Evolutionary conservation across 805 yeast genomes (phyloP).

Genomic region (Saccharomyces kudriavzevii): DNA sequence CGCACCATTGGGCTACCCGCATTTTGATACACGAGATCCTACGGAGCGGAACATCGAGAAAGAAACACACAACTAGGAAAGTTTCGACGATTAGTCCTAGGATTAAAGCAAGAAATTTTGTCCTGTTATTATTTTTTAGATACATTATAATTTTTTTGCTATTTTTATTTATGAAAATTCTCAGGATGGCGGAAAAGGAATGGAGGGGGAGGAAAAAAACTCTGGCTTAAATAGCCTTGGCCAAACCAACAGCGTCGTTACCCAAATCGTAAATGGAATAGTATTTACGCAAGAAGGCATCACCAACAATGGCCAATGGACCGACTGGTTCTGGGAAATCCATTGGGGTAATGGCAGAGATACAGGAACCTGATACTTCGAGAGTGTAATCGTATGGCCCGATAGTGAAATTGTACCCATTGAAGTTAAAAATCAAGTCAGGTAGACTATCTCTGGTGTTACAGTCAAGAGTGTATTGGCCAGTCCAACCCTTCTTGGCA

Average conservation of each 20-base stretch:
- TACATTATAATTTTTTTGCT: not conserved
- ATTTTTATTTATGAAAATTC: not conserved
- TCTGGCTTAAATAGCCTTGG: conserved; percentile 48
- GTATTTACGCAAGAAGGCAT: conserved; percentile 90
- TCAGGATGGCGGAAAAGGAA: not conserved
- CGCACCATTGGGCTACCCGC: not conserved
- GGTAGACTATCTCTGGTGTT: conserved; percentile 76
- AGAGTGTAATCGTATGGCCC: conserved; percentile 85
- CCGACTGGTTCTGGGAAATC: conserved; percentile 97
- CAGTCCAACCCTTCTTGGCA: conserved; percentile 94
- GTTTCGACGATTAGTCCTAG: not conserved
- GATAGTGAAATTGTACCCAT: conserved; percentile 87
- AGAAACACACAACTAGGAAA: not conserved
- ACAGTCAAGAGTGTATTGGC: conserved; percentile 93
- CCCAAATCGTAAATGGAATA: conserved; percentile 91
- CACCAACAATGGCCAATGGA: conserved; percentile 93
- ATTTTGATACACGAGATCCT: too few relatives aligned
- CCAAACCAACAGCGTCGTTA: conserved; percentile 90
- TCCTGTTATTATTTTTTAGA: not conserved
- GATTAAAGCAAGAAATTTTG: not conserved
- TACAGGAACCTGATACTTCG: conserved; percentile 91
- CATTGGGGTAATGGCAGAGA: conserved; percentile 94
- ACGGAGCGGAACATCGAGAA: not conserved
- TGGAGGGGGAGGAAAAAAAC: not conserved
- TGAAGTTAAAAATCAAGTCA: conserved; percentile 82